A percentile compares a stretch with the other conserved stretches of the same genome.
phyloP scores from a whole-genome alignment of 2,329 filamentous ascomycete species.

The Xylaria hypoxylon region DNA sequence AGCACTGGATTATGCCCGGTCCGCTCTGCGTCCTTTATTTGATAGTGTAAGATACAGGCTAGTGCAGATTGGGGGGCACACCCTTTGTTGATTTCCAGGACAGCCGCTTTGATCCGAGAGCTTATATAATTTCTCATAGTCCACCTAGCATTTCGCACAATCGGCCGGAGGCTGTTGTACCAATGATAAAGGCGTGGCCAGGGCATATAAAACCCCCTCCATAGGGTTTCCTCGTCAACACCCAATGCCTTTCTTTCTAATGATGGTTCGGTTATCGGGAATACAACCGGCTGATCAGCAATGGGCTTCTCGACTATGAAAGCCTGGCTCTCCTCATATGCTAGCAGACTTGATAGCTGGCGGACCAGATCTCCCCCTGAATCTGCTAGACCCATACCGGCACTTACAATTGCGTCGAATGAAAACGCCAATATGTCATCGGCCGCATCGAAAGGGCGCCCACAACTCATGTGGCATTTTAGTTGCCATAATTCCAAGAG shows the following conservation, averaged over 20 bases:
- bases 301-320: no score
- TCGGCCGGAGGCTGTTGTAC: conserved; percentile 13
- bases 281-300: not conserved
- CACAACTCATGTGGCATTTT: not conserved
- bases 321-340: no score
- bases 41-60: not conserved
- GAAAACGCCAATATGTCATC: conserved; percentile 12
- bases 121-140: not conserved
- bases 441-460: conserved; percentile 12
- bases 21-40: not conserved
- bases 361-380: not conserved
- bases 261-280: not conserved
- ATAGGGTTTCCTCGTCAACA: conserved; percentile 4
- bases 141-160: conserved; percentile 3
- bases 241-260: not conserved
- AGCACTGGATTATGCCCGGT: not conserved
- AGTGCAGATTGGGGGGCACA: conserved; percentile 5
- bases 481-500: conserved; percentile 15
- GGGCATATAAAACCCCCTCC: conserved; percentile 7
- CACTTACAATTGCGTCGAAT: conserved; percentile 16
- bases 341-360: not conserved
- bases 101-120: not conserved
- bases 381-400: not conserved
- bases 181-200: conserved; percentile 15
- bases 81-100: not conserved